Percentiles rank a stretch among this genome's conserved stretches.
Conservation (phyloP, 371 early-diverging fungal species). For the Mucor plumbeus region DNA sequence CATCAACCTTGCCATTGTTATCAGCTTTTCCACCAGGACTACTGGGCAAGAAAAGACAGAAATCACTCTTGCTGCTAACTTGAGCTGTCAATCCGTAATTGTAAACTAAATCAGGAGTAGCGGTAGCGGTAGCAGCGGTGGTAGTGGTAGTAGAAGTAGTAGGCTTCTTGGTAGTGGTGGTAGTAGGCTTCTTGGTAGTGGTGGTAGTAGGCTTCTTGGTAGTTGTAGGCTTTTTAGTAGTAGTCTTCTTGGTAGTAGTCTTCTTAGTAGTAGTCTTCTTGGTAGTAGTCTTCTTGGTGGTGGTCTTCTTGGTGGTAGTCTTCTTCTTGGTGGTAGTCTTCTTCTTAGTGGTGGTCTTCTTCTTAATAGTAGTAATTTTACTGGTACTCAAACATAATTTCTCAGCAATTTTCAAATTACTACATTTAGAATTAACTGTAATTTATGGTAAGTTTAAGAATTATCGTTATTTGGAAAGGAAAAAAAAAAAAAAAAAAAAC, state of each 20-base stretch:
- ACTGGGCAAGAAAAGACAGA: slow-evolving; percentile 40
- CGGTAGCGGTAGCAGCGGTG: slow-evolving; percentile 6
- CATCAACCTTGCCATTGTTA: slow-evolving; percentile 31
- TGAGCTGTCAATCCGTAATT: slow-evolving; percentile 27
- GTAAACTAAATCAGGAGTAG: slow-evolving; percentile 9
- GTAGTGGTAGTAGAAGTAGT: slow-evolving; percentile 13
- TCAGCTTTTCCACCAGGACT: slow-evolving; percentile 32
- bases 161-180: slow-evolving; percentile 15
- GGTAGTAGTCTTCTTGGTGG: slow-evolving; percentile 1
- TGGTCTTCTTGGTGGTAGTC: slow-evolving; percentile 10
- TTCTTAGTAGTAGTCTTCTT: slow-evolving; percentile 14
- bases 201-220: slow-evolving; percentile 20
- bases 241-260: slow-evolving; percentile 11
- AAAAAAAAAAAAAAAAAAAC: not conserved
- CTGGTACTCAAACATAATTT: slow-evolving; percentile 24
- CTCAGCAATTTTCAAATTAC: slow-evolving; percentile 29
- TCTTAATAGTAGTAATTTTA: not conserved
- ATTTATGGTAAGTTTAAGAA: not conserved
- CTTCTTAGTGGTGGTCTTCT: slow-evolving; percentile 10
- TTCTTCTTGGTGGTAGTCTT: slow-evolving; percentile 11
- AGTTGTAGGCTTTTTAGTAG: slow-evolving; percentile 13
- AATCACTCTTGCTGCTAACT: slow-evolving; percentile 26
- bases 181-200: slow-evolving; percentile 18
- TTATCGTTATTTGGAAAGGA: not conserved
- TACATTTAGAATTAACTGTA: slow-evolving; percentile 31